Base-by-base conservation (phyloP, 495 filamentous ascomycete genomes). In the Hyaloscypha hepaticicola region DNA sequence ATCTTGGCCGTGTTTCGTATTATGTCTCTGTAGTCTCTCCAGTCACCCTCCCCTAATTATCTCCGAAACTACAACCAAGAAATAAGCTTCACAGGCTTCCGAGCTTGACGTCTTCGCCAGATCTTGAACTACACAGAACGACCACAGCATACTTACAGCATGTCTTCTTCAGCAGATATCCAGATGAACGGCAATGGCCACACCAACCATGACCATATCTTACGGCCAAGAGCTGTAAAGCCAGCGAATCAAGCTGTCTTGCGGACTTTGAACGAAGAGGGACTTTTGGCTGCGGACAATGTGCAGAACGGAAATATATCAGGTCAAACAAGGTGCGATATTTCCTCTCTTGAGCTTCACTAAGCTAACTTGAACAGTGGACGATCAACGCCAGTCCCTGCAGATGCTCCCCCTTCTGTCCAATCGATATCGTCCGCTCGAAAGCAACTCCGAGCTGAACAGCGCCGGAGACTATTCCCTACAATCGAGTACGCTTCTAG, bases 401-500 rank as follows among this genome's bases (percentile, higher is more conserved):
- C 87, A 71, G 93, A 97, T 85, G 95, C 95, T 16, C 95, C 92
- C 21, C 95, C 93, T 3, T 97, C 93, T 1, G 87, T 87, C 31
- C 86, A 91, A 65, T 92, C 91, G 33, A 89, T 96, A 67, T 95
- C 91, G 41, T 87, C 87, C 21, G 92, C 88, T 19, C 85, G 91
- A 66, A 92, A 91, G 74, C 90, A 97, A 68, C 86, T 91, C 48
- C 87, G 94, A 70, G 92, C 92, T 45, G 85, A 91, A 73, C 83
- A 88, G 51, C 87, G 90, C 66, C 89, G 86, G 63, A 88, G 95
- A 69, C 79, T 98, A 38, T 99, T 99, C 74, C 95, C 96, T n/a
- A 96, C 91, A 7, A 91, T 96, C 70, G 89, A 96, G 72, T 99
- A 93, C 78, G 84, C 90, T 12, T 88, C 89, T n/a, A 87, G 95